Evolutionary conservation across 2,329 filamentous ascomycete species (phyloP).

Genomic region (Calonectria hongkongensis): DNA sequence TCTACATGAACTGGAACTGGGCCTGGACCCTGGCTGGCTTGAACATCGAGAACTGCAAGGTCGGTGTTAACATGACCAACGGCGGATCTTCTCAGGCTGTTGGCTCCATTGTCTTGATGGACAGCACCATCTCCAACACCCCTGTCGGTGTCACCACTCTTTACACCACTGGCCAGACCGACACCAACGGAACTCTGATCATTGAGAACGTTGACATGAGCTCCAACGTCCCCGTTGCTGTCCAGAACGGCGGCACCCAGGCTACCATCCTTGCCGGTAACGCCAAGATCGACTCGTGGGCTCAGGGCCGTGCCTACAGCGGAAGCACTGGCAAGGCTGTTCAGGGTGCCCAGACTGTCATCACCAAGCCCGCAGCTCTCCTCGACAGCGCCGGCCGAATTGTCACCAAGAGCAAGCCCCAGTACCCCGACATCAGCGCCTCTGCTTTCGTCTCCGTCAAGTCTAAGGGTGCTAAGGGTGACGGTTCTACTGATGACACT

Average conservation of each 20-base stretch:
- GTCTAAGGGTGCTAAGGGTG: slow-evolving; percentile 87
- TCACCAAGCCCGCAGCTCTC: slow-evolving; percentile 80
- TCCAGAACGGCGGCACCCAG: slow-evolving; percentile 75
- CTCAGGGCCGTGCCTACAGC: slow-evolving; percentile 86
- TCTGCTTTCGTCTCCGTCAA: slow-evolving; percentile 89
- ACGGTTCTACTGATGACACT: slow-evolving; percentile 92
- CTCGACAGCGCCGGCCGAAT: slow-evolving; percentile 79
- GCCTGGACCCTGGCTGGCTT: slow-evolving; percentile 87
- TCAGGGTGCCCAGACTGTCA: slow-evolving; percentile 73
- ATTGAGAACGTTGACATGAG: slow-evolving; percentile 93
- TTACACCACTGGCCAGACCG: slow-evolving; percentile 76
- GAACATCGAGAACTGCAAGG: slow-evolving; percentile 82
- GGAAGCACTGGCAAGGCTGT: slow-evolving; percentile 69
- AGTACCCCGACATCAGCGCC: slow-evolving; percentile 83
- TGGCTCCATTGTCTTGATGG: slow-evolving; percentile 85
- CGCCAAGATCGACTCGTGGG: slow-evolving; percentile 81
- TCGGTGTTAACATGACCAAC: slow-evolving; percentile 87
- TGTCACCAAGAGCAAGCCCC: slow-evolving; percentile 90
- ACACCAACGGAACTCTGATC: slow-evolving; percentile 87
- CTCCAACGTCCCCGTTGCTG: slow-evolving; percentile 78
- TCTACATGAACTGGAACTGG: slow-evolving; percentile 97
- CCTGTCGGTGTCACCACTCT: slow-evolving; percentile 85
- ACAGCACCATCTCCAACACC: slow-evolving; percentile 86
- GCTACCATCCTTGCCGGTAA: slow-evolving; percentile 81
- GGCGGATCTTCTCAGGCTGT: slow-evolving; percentile 81